Evolutionary conservation across 345 rosid genomes (phyloP).

Genomic region (Alliaria petiolata): DNA sequence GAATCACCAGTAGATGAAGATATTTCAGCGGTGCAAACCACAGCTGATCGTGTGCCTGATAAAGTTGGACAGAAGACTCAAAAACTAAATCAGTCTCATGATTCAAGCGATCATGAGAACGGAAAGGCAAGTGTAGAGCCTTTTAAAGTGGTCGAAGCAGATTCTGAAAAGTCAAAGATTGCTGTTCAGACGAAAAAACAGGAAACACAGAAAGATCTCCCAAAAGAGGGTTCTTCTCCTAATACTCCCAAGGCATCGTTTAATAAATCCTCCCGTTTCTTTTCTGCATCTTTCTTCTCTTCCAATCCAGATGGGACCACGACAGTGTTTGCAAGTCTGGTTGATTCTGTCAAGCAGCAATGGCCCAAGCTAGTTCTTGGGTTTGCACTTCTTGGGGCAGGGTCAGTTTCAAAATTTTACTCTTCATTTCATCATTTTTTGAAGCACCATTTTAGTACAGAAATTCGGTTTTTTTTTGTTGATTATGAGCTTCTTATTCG

Average conservation of each 20-base stretch:
- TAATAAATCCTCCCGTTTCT: constrained; percentile 94
- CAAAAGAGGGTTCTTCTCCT: constrained; percentile 57
- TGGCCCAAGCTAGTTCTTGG: constrained; percentile 83
- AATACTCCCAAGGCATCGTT: constrained; percentile 65
- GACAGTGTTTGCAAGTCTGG: constrained; percentile 69
- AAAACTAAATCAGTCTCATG: constrained; percentile 43
- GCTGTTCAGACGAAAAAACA: constrained; percentile 56
- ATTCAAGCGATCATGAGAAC: constrained; percentile 53
- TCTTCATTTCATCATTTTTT: constrained; percentile 15
- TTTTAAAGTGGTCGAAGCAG: constrained; percentile 56
- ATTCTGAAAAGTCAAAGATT: constrained; percentile 60
- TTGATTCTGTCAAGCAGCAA: constrained; percentile 61
- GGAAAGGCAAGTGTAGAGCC: constrained; percentile 51
- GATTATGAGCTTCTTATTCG: constrained; percentile 16
- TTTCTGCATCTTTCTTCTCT: constrained; percentile 97
- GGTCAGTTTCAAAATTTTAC: constrained; percentile 45
- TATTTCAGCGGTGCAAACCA: constrained; percentile 35
- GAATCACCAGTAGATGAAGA: constrained; percentile 44
- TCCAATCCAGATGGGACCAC: constrained; percentile 63
- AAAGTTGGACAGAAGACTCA: constrained; percentile 41
- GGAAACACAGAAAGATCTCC: constrained; percentile 70
- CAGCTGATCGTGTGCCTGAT: constrained; percentile 44
- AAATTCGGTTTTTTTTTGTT: not conserved
- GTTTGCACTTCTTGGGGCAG: constrained; percentile 69
- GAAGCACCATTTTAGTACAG: not conserved